Evolutionary conservation across 352 stramenopile genomes (phyloP), one percentile per base, ranked within the genome.

Genomic region (Globisporangium radiosum): DNA sequence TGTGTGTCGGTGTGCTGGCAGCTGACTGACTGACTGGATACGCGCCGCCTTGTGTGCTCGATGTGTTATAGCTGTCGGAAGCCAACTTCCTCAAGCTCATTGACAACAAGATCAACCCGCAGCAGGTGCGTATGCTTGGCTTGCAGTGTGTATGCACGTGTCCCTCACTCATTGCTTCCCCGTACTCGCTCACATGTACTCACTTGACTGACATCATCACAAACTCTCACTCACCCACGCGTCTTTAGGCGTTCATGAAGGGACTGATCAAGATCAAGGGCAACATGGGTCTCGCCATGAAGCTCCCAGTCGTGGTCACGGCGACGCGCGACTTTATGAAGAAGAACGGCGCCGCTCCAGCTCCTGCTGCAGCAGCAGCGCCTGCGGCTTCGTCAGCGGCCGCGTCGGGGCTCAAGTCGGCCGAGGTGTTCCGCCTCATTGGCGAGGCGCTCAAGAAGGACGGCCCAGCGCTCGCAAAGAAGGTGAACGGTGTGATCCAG

Each of bases 251-350:
- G 44, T 97, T 97, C 69, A 96, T 97, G 90, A 96, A 97, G 76
- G 88, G 89, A 13, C 83, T 96, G 56, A 72, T 98, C 54, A 97
- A 97, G 72, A 93, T 98, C 64, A 97, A 97, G 72, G 93, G 93
- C 56, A 98, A 97, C 63, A 97, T 97, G 90, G 84, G 80, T 17
- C 74, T 97, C 15, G 93, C 91, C 37, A 97, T 97, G 87, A 98
- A 98, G 79, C 77, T 98, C 47, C 94, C 89, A 51, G 71, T 95
- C 19, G 85, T 98, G 56, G 75, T 96, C 54, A 78, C 80, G 45
- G 91, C 90, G 39, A 89, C 78, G 33, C 78, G 78, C 68, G 80
- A 86, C 62, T 88, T 82, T 64, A 82, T 89, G 52, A 88, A 91
- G 73, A 88, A 83, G 65, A 74, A 83, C 58, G 65, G 61, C n/a